Percentiles rank a stretch among this genome's conserved stretches.
Evolutionary conservation across 139 green algal genomes (phyloP).

Genomic region (Spirogloea muscicola): DNA sequence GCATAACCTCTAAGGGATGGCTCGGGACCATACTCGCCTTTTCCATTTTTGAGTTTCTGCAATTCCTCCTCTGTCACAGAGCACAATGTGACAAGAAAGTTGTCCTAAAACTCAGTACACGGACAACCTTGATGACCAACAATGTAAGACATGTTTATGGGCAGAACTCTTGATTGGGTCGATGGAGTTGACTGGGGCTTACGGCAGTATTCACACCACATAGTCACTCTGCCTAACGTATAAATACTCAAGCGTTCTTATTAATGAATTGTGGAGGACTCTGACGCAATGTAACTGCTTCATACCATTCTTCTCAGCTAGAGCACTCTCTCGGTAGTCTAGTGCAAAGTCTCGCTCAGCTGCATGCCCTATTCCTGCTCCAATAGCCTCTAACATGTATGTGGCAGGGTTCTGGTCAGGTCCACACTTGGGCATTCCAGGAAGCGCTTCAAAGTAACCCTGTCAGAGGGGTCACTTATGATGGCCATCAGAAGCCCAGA

Average conservation of each 20-base stretch:
- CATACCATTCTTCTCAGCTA: slow-evolving; percentile 12
- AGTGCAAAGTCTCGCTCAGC: slow-evolving; percentile 25
- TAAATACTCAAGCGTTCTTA: too few relatives aligned
- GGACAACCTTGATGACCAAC: too few relatives aligned
- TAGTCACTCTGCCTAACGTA: too few relatives aligned
- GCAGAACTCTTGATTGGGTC: too few relatives aligned
- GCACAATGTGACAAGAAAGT: background rate
- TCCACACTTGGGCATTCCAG: slow-evolving; percentile 13
- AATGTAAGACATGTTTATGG: too few relatives aligned
- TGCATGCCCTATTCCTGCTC: slow-evolving; percentile 33
- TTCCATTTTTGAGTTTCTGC: background rate
- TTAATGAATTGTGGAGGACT: too few relatives aligned
- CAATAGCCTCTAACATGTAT: slow-evolving; percentile 40
- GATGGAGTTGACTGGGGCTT: too few relatives aligned
- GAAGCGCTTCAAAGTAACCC: slow-evolving; percentile 30
- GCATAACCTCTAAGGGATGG: slow-evolving; percentile 7
- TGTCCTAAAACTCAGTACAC: too few relatives aligned
- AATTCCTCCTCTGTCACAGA: slow-evolving; percentile 16
- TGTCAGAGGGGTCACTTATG: too few relatives aligned
- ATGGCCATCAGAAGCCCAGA: too few relatives aligned
- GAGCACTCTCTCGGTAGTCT: slow-evolving; percentile 13
- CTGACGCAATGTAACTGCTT: too few relatives aligned
- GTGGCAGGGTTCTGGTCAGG: slow-evolving; percentile 29
- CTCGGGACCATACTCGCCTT: slow-evolving; percentile 1
- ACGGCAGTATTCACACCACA: too few relatives aligned